Evolutionary conservation across 148 eudicot genomes (phyloP), one percentile per base, ranked within the genome.

Genomic region (Diospyros kaki): DNA sequence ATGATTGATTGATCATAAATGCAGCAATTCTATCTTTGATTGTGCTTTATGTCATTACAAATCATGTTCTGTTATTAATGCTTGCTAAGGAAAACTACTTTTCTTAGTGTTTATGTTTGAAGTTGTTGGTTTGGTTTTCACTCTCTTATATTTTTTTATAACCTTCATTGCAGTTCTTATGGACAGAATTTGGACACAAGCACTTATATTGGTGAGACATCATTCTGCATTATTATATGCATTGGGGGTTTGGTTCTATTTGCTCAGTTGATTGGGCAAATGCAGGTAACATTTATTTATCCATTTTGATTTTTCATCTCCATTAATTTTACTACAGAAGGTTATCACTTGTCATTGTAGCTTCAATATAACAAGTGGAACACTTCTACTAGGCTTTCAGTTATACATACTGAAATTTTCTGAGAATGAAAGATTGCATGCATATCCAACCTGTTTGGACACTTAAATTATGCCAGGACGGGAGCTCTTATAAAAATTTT

Each of bases 131-230:
- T 67, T 66, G 52, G 61, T 64, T 10, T 80, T 15, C 50, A 39
- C 44, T 55, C 28, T 48, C 58, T 2, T 28, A 28, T 28, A 28
- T 28, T 28, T 28, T 28, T 28, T 28, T 28, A 28, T 44, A 59
- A 72, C 54, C 18, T 59, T 42, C 41, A 70, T 72, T 84, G 81
- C 90, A 93, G 98, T 75, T 94, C 95, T 9, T 94, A 88, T 75
- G 98, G 97, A 40, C 93, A 88, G 83, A 89, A 86, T 80, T 77
- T 94, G 83, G 44, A 79, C 9, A 91, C 98, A 4, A 90, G 95
- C 63, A 87, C 80, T 15, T 94, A 87, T 63, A 77, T 94, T n/a
- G 98, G 97, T 5, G 98, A 94, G 86, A 94, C 94, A 9, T 7
- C 78, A 6, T 94, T 94, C 76, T 84, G 87, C 71, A 77, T 77